Conservation (phyloP, 2,329 filamentous ascomycete genomes). For the Monosporascus sp. region DNA sequence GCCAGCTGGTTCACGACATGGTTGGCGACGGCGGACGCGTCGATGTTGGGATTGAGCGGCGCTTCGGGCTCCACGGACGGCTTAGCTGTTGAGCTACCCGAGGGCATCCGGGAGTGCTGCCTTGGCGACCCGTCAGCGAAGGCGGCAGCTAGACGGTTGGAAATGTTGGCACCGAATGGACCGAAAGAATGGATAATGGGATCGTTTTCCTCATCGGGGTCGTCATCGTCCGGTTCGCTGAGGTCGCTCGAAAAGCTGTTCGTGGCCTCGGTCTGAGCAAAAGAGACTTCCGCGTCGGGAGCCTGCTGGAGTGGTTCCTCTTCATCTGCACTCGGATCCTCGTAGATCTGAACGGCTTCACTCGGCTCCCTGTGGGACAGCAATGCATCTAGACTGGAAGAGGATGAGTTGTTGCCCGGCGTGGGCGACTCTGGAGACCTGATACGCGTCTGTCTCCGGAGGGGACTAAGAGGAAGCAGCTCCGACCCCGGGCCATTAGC, state of each 20-base stretch:
- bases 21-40: constrained; percentile 58
- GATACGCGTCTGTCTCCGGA: constrained; percentile 53
- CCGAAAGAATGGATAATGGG: constrained; percentile 89
- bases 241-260: constrained; percentile 54
- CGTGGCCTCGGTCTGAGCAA: constrained; percentile 46
- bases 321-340: constrained; percentile 60
- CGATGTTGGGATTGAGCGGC: constrained; percentile 24
- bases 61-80: constrained; percentile 23
- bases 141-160: constrained; percentile 77
- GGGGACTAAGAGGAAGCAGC: constrained; percentile 55
- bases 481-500: constrained; percentile 24
- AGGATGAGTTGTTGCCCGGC: constrained; percentile 38
- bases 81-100: constrained; percentile 16
- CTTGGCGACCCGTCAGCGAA: constrained; percentile 59
- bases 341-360: constrained; percentile 63
- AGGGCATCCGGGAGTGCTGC: constrained; percentile 21
- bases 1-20: constrained; percentile 94
- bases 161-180: constrained; percentile 79
- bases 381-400: constrained; percentile 39
- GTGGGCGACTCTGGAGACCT: constrained; percentile 70
- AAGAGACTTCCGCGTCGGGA: constrained; percentile 28
- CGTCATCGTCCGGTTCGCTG: constrained; percentile 59
- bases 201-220: constrained; percentile 91
- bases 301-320: constrained; percentile 35
- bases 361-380: constrained; percentile 33